These are phyloP conservation scores for Solanum bulbocastanum DNA, from an alignment of 257 asterid species.

Conservation along the genomic window DNA sequence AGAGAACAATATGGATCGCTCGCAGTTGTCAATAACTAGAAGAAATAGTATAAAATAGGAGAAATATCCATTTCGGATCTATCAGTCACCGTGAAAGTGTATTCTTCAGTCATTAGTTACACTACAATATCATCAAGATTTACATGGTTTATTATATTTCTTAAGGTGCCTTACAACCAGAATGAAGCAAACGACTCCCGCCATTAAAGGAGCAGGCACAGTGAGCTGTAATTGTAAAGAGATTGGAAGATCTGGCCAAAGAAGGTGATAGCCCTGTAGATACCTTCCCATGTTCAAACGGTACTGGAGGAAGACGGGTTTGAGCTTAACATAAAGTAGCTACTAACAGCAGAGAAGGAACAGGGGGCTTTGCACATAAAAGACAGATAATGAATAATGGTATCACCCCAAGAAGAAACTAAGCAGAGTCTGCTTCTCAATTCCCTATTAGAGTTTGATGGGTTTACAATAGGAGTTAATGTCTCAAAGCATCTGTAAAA, in stretches of 20 bases:
- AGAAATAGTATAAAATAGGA: not conserved
- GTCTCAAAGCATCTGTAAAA: not conserved
- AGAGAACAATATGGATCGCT: constrained; percentile 2
- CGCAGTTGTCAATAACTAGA: not conserved
- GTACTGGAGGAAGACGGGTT: not conserved
- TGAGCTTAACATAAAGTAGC: not conserved
- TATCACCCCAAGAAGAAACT: not conserved
- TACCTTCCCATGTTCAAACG: not conserved
- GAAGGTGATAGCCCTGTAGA: not conserved
- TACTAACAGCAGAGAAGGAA: not conserved
- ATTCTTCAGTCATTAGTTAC: not conserved
- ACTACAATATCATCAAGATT: not conserved
- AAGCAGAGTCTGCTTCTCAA: not conserved
- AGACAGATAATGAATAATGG: not conserved
- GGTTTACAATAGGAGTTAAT: not conserved
- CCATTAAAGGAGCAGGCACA: not conserved
- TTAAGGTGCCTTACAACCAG: not conserved
- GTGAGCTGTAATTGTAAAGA: not conserved
- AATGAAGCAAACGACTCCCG: not conserved
- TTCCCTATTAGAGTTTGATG: not conserved
- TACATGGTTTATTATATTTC: not conserved
- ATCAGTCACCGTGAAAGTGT: not conserved
- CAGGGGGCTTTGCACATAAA: not conserved
- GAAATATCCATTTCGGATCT: not conserved
- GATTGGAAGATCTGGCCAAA: not conserved